These are phyloP conservation scores for Purshia tridentata DNA, from an alignment of 306 rosid genomes.

Conservation along the genomic window DNA sequence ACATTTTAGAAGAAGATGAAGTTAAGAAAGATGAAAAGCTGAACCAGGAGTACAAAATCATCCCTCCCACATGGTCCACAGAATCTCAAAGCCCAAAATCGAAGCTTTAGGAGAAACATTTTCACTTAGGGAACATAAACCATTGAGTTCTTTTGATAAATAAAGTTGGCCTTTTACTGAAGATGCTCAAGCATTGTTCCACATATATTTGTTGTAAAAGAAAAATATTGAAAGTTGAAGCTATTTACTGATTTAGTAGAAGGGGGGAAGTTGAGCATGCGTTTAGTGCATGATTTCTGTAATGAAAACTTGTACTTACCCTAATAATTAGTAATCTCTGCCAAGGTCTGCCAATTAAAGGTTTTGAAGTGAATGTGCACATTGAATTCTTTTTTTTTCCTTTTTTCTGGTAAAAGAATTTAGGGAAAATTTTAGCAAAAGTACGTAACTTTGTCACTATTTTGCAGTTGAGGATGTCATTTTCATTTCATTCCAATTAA, in stretches of 20 bases:
- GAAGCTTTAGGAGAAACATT: slow-evolving; percentile 44
- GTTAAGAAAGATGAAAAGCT: slow-evolving; percentile 41
- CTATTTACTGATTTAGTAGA: not conserved
- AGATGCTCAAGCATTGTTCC: not conserved
- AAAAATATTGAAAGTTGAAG: not conserved
- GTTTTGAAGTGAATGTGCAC: too few species aligned
- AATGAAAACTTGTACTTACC: too few species aligned
- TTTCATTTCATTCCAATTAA: too few species aligned
- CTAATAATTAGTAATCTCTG: too few species aligned
- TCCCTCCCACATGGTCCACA: slow-evolving; percentile 68
- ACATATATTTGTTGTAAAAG: not conserved
- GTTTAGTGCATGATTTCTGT: not conserved
- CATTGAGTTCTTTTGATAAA: not conserved
- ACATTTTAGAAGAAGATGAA: slow-evolving; percentile 49
- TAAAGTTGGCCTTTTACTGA: not conserved
- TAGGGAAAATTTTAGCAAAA: too few species aligned
- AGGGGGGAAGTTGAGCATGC: too few species aligned
- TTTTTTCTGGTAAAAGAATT: too few species aligned
- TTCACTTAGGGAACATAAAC: not conserved
- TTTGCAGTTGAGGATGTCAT: too few species aligned
- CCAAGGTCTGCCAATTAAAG: too few species aligned
- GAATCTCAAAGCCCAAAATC: slow-evolving; percentile 57
- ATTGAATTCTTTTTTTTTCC: too few species aligned
- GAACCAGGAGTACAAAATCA: slow-evolving; percentile 55
- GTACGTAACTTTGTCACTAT: too few species aligned